Conservation (phyloP, 345 rosid species). For the Euphorbia tirucalli region DNA sequence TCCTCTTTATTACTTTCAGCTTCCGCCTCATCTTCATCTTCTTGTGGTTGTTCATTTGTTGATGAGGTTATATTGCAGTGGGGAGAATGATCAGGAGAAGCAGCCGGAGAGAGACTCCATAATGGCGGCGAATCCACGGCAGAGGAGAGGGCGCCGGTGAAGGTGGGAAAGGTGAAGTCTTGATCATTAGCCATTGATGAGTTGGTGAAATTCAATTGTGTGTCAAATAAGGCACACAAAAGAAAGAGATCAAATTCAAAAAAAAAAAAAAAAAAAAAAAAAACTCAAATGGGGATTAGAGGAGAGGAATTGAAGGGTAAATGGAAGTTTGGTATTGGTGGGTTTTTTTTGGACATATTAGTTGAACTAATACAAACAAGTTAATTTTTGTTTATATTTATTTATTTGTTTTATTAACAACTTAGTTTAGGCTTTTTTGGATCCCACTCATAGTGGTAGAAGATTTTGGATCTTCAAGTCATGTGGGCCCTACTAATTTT, state of each 20-base stretch:
- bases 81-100: conserved; percentile 22
- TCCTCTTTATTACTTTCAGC: too few species aligned
- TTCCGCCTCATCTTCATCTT: conserved; percentile 8
- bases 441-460: conserved; percentile 10
- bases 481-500: too few species aligned
- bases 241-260: not conserved
- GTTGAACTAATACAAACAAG: conserved; percentile 57
- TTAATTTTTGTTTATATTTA: not conserved
- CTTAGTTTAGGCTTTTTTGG: not conserved
- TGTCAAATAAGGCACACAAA: conserved; percentile 7
- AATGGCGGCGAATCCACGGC: conserved; percentile 68
- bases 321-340: conserved; percentile 33
- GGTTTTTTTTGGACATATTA: conserved; percentile 27
- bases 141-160: conserved; percentile 24
- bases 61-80: conserved; percentile 1
- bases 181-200: conserved; percentile 32
- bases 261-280: not conserved
- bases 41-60: conserved; percentile 1
- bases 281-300: too few species aligned
- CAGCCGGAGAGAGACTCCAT: conserved; percentile 51
- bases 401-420: conserved; percentile 18
- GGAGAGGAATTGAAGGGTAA: too few species aligned
- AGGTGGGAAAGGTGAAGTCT: conserved; percentile 71
- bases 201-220: too few species aligned
- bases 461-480: conserved; percentile 13